Percentiles rank a stretch among this genome's conserved stretches.
phyloP scores from a whole-genome alignment of 2,329 filamentous ascomycete genomes.

The Fusarium mangiferae region DNA sequence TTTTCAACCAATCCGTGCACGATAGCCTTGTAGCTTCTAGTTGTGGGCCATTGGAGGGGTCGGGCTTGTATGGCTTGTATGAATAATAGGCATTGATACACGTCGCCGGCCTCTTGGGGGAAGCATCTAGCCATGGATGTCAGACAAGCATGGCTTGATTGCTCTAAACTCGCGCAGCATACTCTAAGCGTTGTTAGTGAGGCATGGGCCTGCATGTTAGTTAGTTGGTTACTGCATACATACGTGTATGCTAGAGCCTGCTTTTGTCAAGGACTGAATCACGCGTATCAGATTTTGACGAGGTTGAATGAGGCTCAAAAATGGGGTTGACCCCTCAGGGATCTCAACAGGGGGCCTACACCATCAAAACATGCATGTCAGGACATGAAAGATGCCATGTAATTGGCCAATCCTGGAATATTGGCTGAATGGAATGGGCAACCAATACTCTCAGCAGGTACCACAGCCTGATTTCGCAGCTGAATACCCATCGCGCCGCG shows the following conservation, averaged over 20 bases:
- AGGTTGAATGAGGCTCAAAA: neutral
- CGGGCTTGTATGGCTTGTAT: neutral
- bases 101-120: neutral
- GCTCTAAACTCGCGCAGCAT: neutral
- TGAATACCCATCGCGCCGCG: neutral
- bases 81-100: neutral
- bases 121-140: neutral
- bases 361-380: neutral
- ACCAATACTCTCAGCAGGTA: neutral
- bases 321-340: neutral
- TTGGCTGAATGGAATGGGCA: neutral
- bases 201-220: neutral
- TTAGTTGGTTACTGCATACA: neutral
- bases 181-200: neutral
- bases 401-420: neutral
- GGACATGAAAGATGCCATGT: neutral
- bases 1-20: neutral
- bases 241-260: neutral
- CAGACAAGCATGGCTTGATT: neutral
- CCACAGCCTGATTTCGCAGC: neutral
- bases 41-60: neutral
- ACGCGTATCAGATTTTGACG: neutral
- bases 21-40: neutral
- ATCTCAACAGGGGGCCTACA: neutral
- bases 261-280: neutral